Evolutionary conservation across 805 yeast species (phyloP), one percentile per base, ranked within the genome.

Genomic region (Wickerhamomyces canadensis): DNA sequence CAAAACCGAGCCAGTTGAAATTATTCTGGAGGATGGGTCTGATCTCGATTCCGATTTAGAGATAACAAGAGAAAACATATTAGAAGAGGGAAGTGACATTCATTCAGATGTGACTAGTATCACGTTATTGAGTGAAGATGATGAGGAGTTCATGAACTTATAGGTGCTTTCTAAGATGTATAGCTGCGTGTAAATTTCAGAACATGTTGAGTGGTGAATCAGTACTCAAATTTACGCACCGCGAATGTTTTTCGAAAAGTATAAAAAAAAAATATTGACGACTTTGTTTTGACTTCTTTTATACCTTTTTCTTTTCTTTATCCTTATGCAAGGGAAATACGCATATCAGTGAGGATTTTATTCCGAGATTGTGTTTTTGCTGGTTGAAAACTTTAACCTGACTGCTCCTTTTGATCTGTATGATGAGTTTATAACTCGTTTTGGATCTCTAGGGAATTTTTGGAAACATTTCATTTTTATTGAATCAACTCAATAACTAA

Each of bases 311-410:
- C 60, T 47, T 45, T 49, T 68, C 72, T 62, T 64, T 71, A 85
- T 89, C 97, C 82, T 91, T 91, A 87, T 91, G 98, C 98, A 84
- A 83, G 98, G 98, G 98, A 96, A 91, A 88, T 91, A 93, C 98
- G 96, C 95, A 95, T 87, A 88, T 91, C 98, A 89, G 96, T 91
- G 98, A 91, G 98, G 98, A 93, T 88, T 89, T 96, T 96, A 19
- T 29, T 93, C 98, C 98, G 98, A 91, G 98, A 88, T 89, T 95
- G 95, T 91, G 98, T 93, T 86, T 91, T 91, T 91, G 98, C 98
- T 91, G 95, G 97, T 91, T 93, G 97, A 93, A 91, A 93, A 86
- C 89, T 86, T 78, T 80, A 82, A 84, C 93, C 89, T 77, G 91
- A 89, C 95, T 82, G 75, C 80, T 80, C 76, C 76, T 62, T 61